Evolutionary conservation across 1,139 yeast species (phyloP).

Genomic region (Debaryomyces singareniensis): DNA sequence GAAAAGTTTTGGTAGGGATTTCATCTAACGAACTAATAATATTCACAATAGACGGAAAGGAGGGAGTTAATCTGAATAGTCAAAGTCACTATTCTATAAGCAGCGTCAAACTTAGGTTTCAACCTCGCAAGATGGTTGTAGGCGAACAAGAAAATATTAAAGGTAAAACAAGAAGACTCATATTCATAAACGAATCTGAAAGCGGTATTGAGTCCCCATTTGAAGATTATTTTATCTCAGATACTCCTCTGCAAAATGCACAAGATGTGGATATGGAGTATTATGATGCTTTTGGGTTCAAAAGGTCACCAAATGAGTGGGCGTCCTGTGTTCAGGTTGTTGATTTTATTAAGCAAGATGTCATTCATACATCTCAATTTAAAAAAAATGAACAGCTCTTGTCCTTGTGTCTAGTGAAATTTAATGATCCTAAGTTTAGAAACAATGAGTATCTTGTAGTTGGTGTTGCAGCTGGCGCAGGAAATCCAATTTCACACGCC

Average conservation of each 20-base stretch:
- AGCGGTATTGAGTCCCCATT: slow-evolving; percentile 29
- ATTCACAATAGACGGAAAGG: slow-evolving; percentile 50
- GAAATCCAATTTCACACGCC: slow-evolving; percentile 32
- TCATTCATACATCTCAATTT: slow-evolving; percentile 38
- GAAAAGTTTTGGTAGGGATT: slow-evolving; percentile 60
- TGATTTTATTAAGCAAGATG: slow-evolving; percentile 26
- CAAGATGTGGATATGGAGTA: slow-evolving; percentile 19
- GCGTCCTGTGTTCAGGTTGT: slow-evolving; percentile 51
- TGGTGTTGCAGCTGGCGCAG: slow-evolving; percentile 10
- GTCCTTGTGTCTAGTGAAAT: slow-evolving; percentile 14
- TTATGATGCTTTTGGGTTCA: slow-evolving; percentile 37
- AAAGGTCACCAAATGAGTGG: slow-evolving; percentile 23
- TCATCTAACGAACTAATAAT: slow-evolving; percentile 48
- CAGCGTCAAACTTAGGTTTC: slow-evolving; percentile 38
- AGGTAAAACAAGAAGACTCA: slow-evolving; percentile 4
- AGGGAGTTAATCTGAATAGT: slow-evolving; percentile 26
- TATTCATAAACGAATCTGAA: slow-evolving; percentile 45
- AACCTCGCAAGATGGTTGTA: slow-evolving; percentile 45
- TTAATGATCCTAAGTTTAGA: too few relatives aligned
- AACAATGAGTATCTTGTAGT: neutral
- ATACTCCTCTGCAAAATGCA: slow-evolving; percentile 1
- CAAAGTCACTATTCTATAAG: slow-evolving; percentile 32
- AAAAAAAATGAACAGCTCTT: slow-evolving; percentile 34
- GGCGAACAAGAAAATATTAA: slow-evolving; percentile 7
- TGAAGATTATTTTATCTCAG: slow-evolving; percentile 2